Percentiles rank a stretch among this genome's conserved stretches.
Evolutionary conservation across 129 eudicot species (phyloP).

Genomic region (Tagetes erecta): DNA sequence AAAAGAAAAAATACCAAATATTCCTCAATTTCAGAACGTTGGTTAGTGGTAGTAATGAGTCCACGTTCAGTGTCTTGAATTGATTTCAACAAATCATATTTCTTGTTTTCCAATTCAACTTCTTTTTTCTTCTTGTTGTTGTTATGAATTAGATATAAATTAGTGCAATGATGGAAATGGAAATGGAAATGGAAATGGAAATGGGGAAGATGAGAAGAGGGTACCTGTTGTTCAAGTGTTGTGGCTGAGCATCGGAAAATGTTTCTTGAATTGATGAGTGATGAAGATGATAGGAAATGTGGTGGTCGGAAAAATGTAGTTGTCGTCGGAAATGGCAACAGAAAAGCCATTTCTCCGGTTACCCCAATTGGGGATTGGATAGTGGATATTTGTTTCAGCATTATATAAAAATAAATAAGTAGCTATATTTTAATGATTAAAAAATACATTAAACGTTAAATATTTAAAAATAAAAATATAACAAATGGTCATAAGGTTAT

Average conservation of each 20-base stretch:
- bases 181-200: not conserved
- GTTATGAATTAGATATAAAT: no score
- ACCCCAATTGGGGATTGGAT: not conserved
- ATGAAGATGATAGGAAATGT: conserved; percentile 2
- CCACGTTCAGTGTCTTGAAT: conserved; percentile 82
- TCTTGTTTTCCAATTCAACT: conserved; percentile 50
- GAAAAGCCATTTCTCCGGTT: conserved; percentile 26
- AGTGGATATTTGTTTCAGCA: not conserved
- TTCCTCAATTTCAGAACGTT: conserved; percentile 83
- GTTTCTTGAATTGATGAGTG: conserved; percentile 4
- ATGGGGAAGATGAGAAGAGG: not conserved
- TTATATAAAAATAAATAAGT: no score
- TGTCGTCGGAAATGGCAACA: conserved; percentile 21
- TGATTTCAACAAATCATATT: conserved; percentile 61
- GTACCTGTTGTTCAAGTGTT: conserved; percentile 26
- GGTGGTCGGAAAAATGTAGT: conserved; percentile 31
- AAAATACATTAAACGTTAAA: no score
- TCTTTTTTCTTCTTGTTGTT: conserved; percentile 1
- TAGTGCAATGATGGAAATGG: not conserved
- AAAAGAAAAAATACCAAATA: conserved; percentile 46
- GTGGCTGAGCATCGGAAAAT: conserved; percentile 26
- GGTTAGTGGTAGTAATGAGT: conserved; percentile 57
- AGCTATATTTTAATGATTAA: no score
- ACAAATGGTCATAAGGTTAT: no score
- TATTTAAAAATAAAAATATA: no score